These are phyloP conservation scores for Pleurotus djamor DNA, from an alignment of 768 basidiomycete species.

Conservation along the genomic window DNA sequence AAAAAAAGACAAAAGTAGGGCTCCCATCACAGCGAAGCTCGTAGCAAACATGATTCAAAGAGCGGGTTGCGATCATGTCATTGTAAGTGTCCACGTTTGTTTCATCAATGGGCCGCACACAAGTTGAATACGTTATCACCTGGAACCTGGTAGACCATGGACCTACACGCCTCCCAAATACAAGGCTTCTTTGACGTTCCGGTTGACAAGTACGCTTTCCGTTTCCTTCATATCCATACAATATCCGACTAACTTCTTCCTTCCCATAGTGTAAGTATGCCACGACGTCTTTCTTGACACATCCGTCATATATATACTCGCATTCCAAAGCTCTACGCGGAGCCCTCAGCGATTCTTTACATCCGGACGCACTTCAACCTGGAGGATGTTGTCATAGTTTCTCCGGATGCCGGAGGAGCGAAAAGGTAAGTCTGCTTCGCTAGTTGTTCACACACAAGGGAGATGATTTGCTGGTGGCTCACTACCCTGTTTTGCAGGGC, in stretches of 20 bases:
- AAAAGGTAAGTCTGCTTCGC: conserved; percentile 62
- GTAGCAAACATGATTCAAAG: conserved; percentile 97
- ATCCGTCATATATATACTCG: conserved; percentile 17
- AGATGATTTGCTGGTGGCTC: no score
- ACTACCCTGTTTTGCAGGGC: conserved; percentile 52
- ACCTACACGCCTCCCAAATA: conserved; percentile 97
- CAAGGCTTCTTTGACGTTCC: conserved; percentile 99
- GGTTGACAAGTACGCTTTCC: conserved; percentile 90
- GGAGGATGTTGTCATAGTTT: conserved; percentile 89
- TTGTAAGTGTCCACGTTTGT: conserved; percentile 52
- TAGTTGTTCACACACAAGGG: no score
- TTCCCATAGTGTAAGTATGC: conserved; percentile 44
- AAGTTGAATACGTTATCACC: conserved; percentile 4
- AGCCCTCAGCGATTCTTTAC: conserved; percentile 92
- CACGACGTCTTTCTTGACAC: conserved; percentile 12
- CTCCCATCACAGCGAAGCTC: conserved; percentile 96
- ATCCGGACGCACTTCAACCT: conserved; percentile 91
- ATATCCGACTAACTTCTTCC: conserved; percentile 3
- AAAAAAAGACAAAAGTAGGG: conserved; percentile 98
- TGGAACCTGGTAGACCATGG: conserved; percentile 75
- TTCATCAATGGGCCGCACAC: not conserved
- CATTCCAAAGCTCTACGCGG: conserved; percentile 76
- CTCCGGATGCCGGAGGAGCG: conserved; percentile 97
- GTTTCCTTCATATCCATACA: not conserved
- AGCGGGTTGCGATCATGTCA: conserved; percentile 94